Percentiles rank a stretch among this genome's conserved stretches.
Conservation (phyloP, 192 early-diverging fungal species). For the Backusella tuberculispora region DNA sequence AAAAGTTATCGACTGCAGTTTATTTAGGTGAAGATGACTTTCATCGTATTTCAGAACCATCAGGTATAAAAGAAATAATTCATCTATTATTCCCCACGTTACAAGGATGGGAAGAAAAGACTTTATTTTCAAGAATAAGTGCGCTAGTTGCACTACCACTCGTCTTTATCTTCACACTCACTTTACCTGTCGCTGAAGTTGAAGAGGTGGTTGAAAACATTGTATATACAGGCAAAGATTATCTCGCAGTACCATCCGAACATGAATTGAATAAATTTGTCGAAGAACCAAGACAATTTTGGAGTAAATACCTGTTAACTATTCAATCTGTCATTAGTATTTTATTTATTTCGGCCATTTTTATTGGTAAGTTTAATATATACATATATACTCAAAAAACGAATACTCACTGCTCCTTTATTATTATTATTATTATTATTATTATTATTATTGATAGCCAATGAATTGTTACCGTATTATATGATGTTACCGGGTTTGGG, state of each 20-base stretch:
- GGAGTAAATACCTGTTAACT: constrained; percentile 15
- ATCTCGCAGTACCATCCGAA: constrained; percentile 10
- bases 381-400: not conserved
- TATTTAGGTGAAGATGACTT: constrained; percentile 8
- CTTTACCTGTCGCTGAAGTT: constrained; percentile 64
- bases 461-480: constrained; percentile 28
- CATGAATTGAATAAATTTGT: constrained; percentile 1
- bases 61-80: constrained; percentile 23
- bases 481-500: constrained; percentile 30
- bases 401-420: not conserved
- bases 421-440: not conserved
- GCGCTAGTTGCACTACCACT: constrained; percentile 56
- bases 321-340: constrained; percentile 12
- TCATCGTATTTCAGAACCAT: not conserved
- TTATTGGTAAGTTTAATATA: constrained; percentile 20
- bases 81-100: constrained; percentile 59
- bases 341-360: constrained; percentile 7
- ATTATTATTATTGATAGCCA: constrained; percentile 18
- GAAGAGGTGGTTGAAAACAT: constrained; percentile 11
- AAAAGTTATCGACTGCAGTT: not conserved
- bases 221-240: not conserved
- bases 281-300: not conserved
- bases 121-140: constrained; percentile 48
- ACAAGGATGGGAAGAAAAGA: constrained; percentile 55
- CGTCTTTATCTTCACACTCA: constrained; percentile 55